Conservation (phyloP, 2,329 filamentous ascomycete genomes). For the Ploettnerulaceae sp. region DNA sequence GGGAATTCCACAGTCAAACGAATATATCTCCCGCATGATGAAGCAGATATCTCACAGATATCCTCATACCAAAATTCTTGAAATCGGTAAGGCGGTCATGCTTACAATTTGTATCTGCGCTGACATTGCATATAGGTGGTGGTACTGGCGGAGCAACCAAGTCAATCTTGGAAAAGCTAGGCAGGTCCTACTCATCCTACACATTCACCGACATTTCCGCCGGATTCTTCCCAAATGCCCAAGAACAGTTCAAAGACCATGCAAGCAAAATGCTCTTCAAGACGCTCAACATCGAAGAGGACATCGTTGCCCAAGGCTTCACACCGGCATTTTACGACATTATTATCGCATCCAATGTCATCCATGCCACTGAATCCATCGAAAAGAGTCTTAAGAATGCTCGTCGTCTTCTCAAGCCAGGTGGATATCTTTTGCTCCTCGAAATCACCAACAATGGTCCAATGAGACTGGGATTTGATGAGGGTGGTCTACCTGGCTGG, state of each 20-base stretch:
- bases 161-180: conserved; percentile 4
- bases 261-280: conserved; percentile 32
- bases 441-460: conserved; percentile 34
- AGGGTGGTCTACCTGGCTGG: conserved; percentile 5
- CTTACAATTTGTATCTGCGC: too few species aligned
- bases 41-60: too few species aligned
- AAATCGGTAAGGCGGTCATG: too few species aligned
- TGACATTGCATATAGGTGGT: too few species aligned
- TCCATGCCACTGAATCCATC: conserved; percentile 37
- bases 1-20: background rate
- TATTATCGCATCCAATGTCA: conserved; percentile 36
- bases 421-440: conserved; percentile 42
- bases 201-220: conserved; percentile 40
- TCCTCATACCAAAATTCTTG: too few species aligned
- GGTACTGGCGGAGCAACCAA: too few species aligned
- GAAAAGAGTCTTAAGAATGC: conserved; percentile 32
- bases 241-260: conserved; percentile 24
- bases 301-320: conserved; percentile 33
- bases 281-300: conserved; percentile 33
- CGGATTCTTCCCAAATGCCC: conserved; percentile 36
- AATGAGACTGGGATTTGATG: conserved; percentile 23
- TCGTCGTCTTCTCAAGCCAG: conserved; percentile 39
- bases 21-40: background rate
- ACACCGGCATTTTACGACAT: conserved; percentile 35
- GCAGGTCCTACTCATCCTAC: conserved; percentile 17